Evolutionary conservation across 345 rosid genomes (phyloP), one percentile per base, ranked within the genome.

Genomic region (Salix suchowensis): DNA sequence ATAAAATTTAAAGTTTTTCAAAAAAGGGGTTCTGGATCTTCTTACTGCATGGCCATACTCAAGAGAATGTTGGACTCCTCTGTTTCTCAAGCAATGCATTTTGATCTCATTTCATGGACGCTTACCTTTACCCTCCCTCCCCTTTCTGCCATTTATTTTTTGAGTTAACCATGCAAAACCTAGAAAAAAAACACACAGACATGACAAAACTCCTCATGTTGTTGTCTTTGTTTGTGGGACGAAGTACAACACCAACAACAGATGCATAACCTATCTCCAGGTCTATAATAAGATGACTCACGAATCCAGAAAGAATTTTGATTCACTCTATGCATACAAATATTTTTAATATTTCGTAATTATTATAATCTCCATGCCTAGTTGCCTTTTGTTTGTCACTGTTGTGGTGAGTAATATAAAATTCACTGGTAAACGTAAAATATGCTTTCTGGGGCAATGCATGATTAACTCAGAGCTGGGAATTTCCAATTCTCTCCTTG

Each of bases 31-130:
- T 64, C 70, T 76, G 71, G 82, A 84, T 72, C 71, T 81, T 40
- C 75, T 84, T 79, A 61, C 68, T 81, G 82, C 24, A 77, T 88
- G 88, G 81, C 85, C 85, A 73, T 84, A 74, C 82, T 71, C 77
- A 40, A 74, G 75, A 72, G 84, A 78, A 85, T 88, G 81, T 85
- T 79, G 78, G 83, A 85, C 85, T 84, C 85, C 78, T 78, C 82
- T 70, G 66, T 58, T 5, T 36, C 66, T 74, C 76, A 81, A 74
- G 70, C 75, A 77, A 52, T 46, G 68, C 70, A 37, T 40, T 58
- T 67, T 77, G 23, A 60, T 21, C 67, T 55, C 65, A 55, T 72
- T 2, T 24, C 50, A 61, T 16, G 46, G 54, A 50, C 65, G 23
- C 14, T n/a, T 26, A 48, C 11, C 18, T 18, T 19, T 5, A 48